Evolutionary conservation across 257 asterid species (phyloP).

Genomic region (Echium plantagineum): DNA sequence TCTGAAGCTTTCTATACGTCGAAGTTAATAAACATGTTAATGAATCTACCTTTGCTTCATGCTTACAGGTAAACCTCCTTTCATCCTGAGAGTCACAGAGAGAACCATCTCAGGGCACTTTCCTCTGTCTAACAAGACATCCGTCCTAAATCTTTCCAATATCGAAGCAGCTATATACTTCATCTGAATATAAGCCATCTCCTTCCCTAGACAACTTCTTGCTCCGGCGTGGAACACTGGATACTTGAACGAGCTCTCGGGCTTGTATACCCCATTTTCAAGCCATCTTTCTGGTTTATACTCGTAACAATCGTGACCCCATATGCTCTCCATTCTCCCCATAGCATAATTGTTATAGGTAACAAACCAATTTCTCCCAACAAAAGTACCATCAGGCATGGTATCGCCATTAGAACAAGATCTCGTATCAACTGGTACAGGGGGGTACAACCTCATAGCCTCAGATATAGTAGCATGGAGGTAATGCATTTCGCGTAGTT

Average conservation of each 20-base stretch:
- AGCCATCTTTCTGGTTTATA: constrained; percentile 88
- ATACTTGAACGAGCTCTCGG: constrained; percentile 50
- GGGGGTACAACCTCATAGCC: constrained; percentile 80
- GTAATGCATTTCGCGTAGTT: constrained; percentile 72
- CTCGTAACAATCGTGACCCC: constrained; percentile 77
- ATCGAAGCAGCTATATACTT: constrained; percentile 68
- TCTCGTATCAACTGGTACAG: constrained; percentile 66
- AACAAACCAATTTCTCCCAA: constrained; percentile 55
- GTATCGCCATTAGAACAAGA: constrained; percentile 40
- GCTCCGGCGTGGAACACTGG: constrained; percentile 88
- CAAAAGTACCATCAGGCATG: constrained; percentile 73
- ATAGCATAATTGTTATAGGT: constrained; percentile 54
- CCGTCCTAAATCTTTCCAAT: constrained; percentile 48
- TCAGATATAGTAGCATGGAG: constrained; percentile 80
- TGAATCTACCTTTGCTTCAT: constrained; percentile 20
- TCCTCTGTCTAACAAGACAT: constrained; percentile 41
- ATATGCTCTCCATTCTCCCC: constrained; percentile 78
- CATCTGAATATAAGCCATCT: constrained; percentile 93
- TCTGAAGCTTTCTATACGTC: too few species aligned
- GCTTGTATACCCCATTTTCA: constrained; percentile 53
- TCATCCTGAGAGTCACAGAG: constrained; percentile 73
- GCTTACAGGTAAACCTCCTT: constrained; percentile 59
- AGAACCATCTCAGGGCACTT: constrained; percentile 45
- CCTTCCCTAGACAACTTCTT: constrained; percentile 81
- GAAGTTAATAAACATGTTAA: too few species aligned